These are phyloP conservation scores for Inosperma sp. DNA, from an alignment of 768 basidiomycete genomes.

Conservation along the genomic window DNA sequence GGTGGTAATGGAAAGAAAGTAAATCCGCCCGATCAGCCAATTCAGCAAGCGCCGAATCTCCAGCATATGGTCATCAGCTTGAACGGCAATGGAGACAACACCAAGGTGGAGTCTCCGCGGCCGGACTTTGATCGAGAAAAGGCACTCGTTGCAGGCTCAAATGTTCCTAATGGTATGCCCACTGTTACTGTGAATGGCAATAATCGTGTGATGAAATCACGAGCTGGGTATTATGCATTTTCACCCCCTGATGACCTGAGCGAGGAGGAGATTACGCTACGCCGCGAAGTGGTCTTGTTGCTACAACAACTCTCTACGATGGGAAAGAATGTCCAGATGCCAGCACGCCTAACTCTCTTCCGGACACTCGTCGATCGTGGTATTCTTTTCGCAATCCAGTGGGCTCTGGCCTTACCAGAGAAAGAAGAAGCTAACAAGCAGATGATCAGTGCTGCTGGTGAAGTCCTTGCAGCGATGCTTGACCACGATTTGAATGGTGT, in stretches of 20 bases:
- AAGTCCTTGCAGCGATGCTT: constrained; percentile 76
- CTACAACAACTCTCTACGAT: constrained; percentile 91
- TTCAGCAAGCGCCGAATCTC: constrained; percentile 22
- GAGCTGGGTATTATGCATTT: constrained; percentile 44
- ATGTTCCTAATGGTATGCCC: constrained; percentile 8
- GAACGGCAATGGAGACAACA: constrained; percentile 39
- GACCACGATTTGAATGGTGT: constrained; percentile 92
- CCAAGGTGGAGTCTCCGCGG: constrained; percentile 29
- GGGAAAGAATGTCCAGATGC: constrained; percentile 95
- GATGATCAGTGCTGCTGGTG: constrained; percentile 80
- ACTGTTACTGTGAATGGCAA: constrained; percentile 28
- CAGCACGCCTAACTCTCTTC: constrained; percentile 80
- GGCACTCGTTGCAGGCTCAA: constrained; percentile 5
- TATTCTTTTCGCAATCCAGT: constrained; percentile 86
- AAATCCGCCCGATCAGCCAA: constrained; percentile 19
- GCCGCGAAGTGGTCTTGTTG: constrained; percentile 78
- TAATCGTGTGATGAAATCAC: constrained; percentile 23
- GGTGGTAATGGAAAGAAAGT: constrained; percentile 27
- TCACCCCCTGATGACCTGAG: constrained; percentile 52
- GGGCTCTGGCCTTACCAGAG: constrained; percentile 76
- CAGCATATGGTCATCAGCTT: constrained; percentile 34
- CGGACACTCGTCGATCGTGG: constrained; percentile 84
- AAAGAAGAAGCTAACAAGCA: constrained; percentile 41
- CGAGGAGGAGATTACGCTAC: constrained; percentile 51
- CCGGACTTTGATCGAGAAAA: constrained; percentile 39